Base-by-base conservation (phyloP, 2,329 filamentous ascomycete genomes). In the Celoporthe dispersa region DNA sequence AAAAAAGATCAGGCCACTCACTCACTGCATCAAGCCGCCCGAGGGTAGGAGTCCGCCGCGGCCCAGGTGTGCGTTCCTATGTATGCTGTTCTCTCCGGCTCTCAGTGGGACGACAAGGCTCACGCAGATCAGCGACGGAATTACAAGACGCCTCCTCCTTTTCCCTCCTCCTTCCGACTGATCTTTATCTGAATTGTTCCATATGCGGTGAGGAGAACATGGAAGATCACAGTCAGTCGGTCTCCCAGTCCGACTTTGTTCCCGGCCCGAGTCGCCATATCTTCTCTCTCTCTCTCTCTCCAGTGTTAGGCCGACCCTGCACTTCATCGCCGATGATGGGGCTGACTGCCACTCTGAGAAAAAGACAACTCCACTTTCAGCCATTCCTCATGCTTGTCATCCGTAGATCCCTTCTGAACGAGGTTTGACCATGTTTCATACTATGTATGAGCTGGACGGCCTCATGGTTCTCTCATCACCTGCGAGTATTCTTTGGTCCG, bases 271-370 rank as follows among this genome's bases (percentile, higher is more conserved):
- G 3, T 37, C 22, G 19, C 37, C 37, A 25, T 44, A 35, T 62
- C 31, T 19, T 37, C 22, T 61, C n/a, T 16, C n/a, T n/a, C n/a
- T n/a, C n/a, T n/a, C n/a, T n/a, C n/a, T n/a, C n/a, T n/a, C n/a
- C n/a, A n/a, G n/a, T 37, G 35, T 62, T 25, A 48, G 22, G 44
- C 44, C n/a, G 44, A 48, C 44, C 44, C 59, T 62, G 59, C 59
- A 62, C 37, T 39, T 62, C 59, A 62, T 62, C 59, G 59, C 59
- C 59, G 59, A 62, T 62, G 57, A 37, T 33, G 57, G 57, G 14
- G n/a, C 59, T 62, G 51, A 55, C 51, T 31, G 28, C 53, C 25
- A 31, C 53, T 16, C 28, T 8, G 14, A 33, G 28, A 33, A 57
- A 55, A 28, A 14, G 16, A 19, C 5, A 33, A 33, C 25, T 57